phyloP scores from a whole-genome alignment of 305 asterid species.

The Fraxinus paxiana region DNA sequence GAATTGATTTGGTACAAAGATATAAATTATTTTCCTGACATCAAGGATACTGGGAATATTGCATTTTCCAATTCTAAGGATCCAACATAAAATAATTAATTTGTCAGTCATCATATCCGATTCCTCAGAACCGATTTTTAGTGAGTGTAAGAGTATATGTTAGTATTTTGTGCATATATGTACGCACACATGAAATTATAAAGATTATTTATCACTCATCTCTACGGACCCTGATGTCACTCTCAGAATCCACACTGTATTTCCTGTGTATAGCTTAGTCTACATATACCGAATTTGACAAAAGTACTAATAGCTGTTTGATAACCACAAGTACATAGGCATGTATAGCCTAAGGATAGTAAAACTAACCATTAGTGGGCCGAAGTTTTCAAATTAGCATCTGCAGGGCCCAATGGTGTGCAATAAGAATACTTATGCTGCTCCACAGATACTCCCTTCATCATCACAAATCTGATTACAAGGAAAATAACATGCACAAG shows the following conservation, averaged over 20 bases:
- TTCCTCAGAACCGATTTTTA: background rate
- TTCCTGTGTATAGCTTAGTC: background rate
- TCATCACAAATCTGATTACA: conserved; percentile 20
- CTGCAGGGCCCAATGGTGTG: conserved; percentile 14
- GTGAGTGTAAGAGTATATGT: background rate
- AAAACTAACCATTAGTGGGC: background rate
- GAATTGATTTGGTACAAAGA: background rate
- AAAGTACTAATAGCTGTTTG: background rate
- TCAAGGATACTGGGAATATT: background rate
- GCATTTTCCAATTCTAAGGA: background rate
- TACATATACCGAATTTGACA: background rate
- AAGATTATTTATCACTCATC: background rate
- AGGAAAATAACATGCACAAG: conserved; percentile 4
- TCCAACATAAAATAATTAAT: background rate
- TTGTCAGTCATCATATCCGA: background rate
- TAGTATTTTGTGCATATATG: background rate
- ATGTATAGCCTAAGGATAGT: background rate
- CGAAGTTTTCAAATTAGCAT: conserved; percentile 24
- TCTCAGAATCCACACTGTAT: background rate
- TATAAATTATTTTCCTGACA: background rate
- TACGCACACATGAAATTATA: background rate
- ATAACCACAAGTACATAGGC: background rate
- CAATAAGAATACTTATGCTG: conserved; percentile 5
- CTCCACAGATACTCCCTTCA: background rate
- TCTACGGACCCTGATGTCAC: background rate